Percentiles rank a stretch among this genome's conserved stretches.
Evolutionary conservation across 495 filamentous ascomycete species (phyloP).

Genomic region (Niebla homalea): DNA sequence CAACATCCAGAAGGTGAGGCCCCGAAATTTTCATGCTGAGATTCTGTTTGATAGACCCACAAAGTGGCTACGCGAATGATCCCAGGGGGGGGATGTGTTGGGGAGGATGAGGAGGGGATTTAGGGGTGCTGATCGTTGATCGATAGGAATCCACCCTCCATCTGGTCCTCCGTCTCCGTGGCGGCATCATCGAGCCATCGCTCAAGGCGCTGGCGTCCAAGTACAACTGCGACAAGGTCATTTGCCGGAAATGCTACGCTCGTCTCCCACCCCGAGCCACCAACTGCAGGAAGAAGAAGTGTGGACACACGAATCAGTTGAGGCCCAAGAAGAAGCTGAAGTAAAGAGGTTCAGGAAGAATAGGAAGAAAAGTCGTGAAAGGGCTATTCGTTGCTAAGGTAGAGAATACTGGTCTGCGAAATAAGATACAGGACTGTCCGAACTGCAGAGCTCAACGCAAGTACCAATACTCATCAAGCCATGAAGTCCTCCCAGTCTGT

Average conservation of each 20-base stretch:
- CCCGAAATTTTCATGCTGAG: background rate
- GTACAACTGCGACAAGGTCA: constrained; percentile 99
- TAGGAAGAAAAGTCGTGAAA: constrained; percentile 1
- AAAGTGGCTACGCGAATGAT: background rate
- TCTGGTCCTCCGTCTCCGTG: constrained; percentile 96
- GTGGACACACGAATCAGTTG: constrained; percentile 98
- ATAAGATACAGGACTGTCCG: too few relatives aligned
- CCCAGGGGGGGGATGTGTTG: background rate
- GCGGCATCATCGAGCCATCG: constrained; percentile 98
- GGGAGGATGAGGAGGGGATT: background rate
- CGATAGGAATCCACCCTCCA: constrained; percentile 93
- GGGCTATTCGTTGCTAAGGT: constrained; percentile 1
- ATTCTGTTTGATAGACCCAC: background rate
- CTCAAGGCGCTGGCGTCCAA: constrained; percentile 96
- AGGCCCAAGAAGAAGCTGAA: constrained; percentile 99
- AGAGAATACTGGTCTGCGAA: too few relatives aligned
- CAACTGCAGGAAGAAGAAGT: constrained; percentile 99
- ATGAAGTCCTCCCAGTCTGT: too few relatives aligned
- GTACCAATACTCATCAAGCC: too few relatives aligned
- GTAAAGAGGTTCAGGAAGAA: constrained; percentile 28
- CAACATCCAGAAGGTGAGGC: constrained; percentile 95
- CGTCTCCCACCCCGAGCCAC: constrained; percentile 96
- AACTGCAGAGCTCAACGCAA: too few relatives aligned
- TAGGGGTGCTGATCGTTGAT: background rate
- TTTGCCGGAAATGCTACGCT: constrained; percentile 72